Evolutionary conservation across 306 rosid genomes (phyloP), one percentile per base, ranked within the genome.

Genomic region (Ammopiptanthus mongolicus): DNA sequence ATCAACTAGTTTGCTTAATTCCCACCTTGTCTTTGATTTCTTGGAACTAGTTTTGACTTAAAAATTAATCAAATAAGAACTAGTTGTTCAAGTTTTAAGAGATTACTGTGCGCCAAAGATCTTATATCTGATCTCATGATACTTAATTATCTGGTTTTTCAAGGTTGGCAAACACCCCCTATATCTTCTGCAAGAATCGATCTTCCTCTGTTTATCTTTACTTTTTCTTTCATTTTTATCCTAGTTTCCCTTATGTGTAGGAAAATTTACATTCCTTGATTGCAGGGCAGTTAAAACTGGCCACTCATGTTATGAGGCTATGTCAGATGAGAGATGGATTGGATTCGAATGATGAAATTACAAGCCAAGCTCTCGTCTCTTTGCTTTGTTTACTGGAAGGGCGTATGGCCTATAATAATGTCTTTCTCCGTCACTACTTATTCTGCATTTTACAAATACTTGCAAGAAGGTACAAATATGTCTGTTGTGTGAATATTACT

Each of bases 261-360:
- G 39, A 42, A 65, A 74, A 22, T 31, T 58, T 83, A 15, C 63
- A 41, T 71, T 77, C 66, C 74, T 86, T 74, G 46, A 71, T 81
- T 88, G 65, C 93, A 95, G 97, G 99, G 72, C 96, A 95, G 87
- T 89, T 86, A 86, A 95, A 92, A 80, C 83, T 95, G 82, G 88
- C 80, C 18, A 85, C 88, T 62, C 96, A 92, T 83, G 88, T 88
- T 51, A 92, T 90, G 96, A 88, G 91, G 62, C 83, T 92, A 67
- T 92, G 97, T 71, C 93, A 88, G 87, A 81, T 85, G 81, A 87
- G 87, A 75, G 84, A 69, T 79, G 87, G 84, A 84, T 84, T 84
- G 65, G 80, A 74, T 69, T 83, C 85, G 55, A 66, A 56, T 39
- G 89, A 84, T 36, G 81, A 82, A 74, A 81, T 95, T 50, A 77